Conservation (phyloP, 2,329 filamentous ascomycete species). For the Verticillium albo-atrum region DNA sequence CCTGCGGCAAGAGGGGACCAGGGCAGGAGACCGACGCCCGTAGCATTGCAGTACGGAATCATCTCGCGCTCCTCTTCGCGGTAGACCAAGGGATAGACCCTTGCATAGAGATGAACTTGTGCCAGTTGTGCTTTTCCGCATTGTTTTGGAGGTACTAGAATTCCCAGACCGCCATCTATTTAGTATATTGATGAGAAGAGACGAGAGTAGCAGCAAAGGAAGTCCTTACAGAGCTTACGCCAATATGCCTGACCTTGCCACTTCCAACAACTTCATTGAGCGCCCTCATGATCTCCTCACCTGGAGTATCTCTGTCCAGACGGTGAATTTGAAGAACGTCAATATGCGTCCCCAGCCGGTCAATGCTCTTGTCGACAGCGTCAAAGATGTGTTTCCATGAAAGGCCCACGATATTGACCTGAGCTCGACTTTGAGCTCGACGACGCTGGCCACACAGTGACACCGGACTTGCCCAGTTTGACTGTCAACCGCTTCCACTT, state of each 20-base stretch:
- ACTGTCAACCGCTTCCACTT: no score
- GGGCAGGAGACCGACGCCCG: constrained; percentile 28
- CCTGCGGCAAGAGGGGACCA: constrained; percentile 10
- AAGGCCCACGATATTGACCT: constrained; percentile 21
- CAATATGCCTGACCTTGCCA: constrained; percentile 41
- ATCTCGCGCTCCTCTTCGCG: constrained; percentile 53
- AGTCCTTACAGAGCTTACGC: constrained; percentile 7
- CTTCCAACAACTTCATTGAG: constrained; percentile 54
- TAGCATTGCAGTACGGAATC: constrained; percentile 34
- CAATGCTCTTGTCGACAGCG: constrained; percentile 40
- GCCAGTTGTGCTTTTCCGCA: constrained; percentile 50
- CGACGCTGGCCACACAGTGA: no score
- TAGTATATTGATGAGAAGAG: not conserved
- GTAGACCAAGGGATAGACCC: constrained; percentile 49
- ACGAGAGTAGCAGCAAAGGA: no score
- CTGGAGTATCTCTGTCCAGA: constrained; percentile 45
- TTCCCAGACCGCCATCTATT: constrained; percentile 7
- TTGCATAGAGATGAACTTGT: constrained; percentile 55
- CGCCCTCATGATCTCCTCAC: constrained; percentile 57
- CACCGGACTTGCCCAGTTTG: no score
- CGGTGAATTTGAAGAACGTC: constrained; percentile 61
- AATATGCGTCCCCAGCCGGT: constrained; percentile 35
- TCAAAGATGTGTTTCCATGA: constrained; percentile 18
- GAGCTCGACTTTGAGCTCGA: no score
- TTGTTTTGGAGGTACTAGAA: constrained; percentile 38